These are phyloP conservation scores for Groenewaldozyma sp. DNA, from an alignment of 1,139 yeast genomes.

Conservation along the genomic window DNA sequence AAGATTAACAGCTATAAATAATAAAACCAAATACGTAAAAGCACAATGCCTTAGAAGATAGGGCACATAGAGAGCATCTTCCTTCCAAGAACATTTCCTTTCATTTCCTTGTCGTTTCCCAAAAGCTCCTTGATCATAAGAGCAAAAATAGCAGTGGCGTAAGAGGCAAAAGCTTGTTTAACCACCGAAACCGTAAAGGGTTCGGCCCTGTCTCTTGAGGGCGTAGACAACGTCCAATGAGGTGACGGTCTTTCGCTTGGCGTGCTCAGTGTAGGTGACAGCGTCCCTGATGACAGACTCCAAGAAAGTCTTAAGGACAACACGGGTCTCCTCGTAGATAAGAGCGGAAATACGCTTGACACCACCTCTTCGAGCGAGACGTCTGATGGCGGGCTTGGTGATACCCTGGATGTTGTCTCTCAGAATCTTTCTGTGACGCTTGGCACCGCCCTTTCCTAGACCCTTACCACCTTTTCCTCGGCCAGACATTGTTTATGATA, in stretches of 20 bases:
- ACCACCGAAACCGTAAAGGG: slow-evolving; percentile 99
- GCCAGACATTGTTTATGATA: slow-evolving; percentile 68
- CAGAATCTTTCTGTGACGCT: slow-evolving; percentile 99
- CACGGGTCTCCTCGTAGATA: slow-evolving; percentile 98
- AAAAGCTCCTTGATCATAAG: no score
- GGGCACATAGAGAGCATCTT: no score
- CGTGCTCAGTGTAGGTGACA: slow-evolving; percentile 98
- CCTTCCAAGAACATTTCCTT: no score
- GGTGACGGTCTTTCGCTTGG: slow-evolving; percentile 99
- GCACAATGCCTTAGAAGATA: no score
- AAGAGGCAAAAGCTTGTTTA: slow-evolving; percentile 31
- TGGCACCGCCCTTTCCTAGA: slow-evolving; percentile 98
- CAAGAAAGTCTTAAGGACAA: slow-evolving; percentile 89
- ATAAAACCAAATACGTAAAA: no score
- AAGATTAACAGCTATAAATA: no score
- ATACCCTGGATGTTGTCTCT: slow-evolving; percentile 99
- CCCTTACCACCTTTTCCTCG: slow-evolving; percentile 99
- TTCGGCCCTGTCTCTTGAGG: slow-evolving; percentile 99
- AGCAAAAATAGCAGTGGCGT: slow-evolving; percentile 1
- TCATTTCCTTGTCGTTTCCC: no score
- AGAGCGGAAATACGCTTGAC: slow-evolving; percentile 99
- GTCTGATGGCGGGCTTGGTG: slow-evolving; percentile 99
- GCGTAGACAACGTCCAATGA: slow-evolving; percentile 98
- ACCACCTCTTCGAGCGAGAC: slow-evolving; percentile 99
- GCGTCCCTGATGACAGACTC: slow-evolving; percentile 98